These are phyloP conservation scores for Penicillium silybi DNA, from an alignment of 495 filamentous ascomycete species.

Conservation along the genomic window DNA sequence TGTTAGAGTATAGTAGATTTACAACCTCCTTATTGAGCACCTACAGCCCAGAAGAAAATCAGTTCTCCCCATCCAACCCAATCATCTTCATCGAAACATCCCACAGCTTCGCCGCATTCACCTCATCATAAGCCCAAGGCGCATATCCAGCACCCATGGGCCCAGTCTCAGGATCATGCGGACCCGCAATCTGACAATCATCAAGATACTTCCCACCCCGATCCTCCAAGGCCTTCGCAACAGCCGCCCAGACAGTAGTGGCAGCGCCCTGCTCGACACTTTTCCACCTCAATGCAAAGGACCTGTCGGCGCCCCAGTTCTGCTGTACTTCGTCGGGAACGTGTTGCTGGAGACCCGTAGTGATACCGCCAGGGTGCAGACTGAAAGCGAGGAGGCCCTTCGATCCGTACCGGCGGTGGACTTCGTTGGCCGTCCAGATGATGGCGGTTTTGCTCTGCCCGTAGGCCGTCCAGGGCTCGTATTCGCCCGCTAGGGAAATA, in stretches of 20 bases:
- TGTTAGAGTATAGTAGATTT: too few relatives aligned
- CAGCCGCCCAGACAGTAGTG: slow-evolving; percentile 39
- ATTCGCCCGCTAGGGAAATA: slow-evolving; percentile 33
- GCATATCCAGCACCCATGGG: too few relatives aligned
- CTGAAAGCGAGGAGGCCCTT: slow-evolving; percentile 35
- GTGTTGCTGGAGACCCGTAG: slow-evolving; percentile 19
- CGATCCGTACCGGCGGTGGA: slow-evolving; percentile 35
- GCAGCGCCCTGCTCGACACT: slow-evolving; percentile 35
- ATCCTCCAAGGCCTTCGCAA: slow-evolving; percentile 33
- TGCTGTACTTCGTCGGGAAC: slow-evolving; percentile 14
- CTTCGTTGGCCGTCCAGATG: slow-evolving; percentile 41
- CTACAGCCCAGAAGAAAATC: too few relatives aligned
- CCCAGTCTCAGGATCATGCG: too few relatives aligned
- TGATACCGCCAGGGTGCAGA: slow-evolving; percentile 40
- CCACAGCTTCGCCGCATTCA: neutral
- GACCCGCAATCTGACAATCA: slow-evolving; percentile 33
- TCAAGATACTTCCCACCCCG: slow-evolving; percentile 38
- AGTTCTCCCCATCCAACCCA: neutral
- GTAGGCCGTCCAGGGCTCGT: slow-evolving; percentile 36
- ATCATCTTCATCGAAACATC: neutral
- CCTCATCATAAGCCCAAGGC: too few relatives aligned
- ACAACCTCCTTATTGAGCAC: too few relatives aligned
- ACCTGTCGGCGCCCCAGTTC: slow-evolving; percentile 5
- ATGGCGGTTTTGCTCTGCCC: slow-evolving; percentile 38
- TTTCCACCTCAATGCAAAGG: slow-evolving; percentile 26